A percentile compares a stretch with the other conserved stretches of the same genome.
These are phyloP conservation scores for Fusarium sp. DNA, from an alignment of 2,329 filamentous ascomycete genomes.

Conservation along the genomic window DNA sequence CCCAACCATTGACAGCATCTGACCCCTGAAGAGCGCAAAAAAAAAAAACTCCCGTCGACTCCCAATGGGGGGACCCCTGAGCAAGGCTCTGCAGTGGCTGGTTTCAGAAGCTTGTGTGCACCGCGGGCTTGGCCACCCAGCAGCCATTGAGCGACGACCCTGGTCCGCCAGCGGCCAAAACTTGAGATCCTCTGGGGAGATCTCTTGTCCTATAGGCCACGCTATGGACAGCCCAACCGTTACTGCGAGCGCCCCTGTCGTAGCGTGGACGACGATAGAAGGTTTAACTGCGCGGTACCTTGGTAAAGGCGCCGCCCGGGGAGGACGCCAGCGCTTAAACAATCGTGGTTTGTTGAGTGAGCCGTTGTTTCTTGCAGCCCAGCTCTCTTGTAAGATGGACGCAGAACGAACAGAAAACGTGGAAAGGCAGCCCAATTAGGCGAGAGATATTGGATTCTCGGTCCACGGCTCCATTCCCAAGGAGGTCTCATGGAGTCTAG, in stretches of 20 bases:
- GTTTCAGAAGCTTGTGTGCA: conserved; percentile 46
- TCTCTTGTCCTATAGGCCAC: conserved; percentile 43
- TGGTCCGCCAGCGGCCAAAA: conserved; percentile 29
- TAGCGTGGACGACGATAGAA: conserved; percentile 16
- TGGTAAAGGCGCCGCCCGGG: conserved; percentile 1
- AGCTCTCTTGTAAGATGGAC: conserved; percentile 23
- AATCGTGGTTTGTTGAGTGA: conserved; percentile 28
- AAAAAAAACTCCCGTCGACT: conserved; percentile 36
- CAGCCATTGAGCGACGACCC: conserved; percentile 40
- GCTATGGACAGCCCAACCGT: conserved; percentile 27
- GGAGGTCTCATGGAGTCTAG: conserved; percentile 10
- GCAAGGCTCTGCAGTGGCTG: conserved; percentile 41
- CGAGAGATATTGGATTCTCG: conserved; percentile 25
- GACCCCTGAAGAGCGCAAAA: conserved; percentile 35
- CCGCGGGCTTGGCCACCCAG: conserved; percentile 22
- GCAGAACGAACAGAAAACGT: conserved; percentile 3
- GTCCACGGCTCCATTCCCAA: conserved; percentile 18
- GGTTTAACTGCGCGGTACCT: conserved; percentile 4
- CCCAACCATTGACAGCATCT: conserved; percentile 34
- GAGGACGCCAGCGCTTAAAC: conserved; percentile 26
- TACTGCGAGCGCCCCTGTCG: conserved; percentile 36
- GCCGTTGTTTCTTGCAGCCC: conserved; percentile 3
- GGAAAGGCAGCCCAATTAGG: conserved; percentile 14
- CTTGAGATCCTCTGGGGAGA: conserved; percentile 43
- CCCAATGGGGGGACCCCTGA: conserved; percentile 38